phyloP scores from a whole-genome alignment of 768 basidiomycete species.

The Xerocomellus dryophilus region DNA sequence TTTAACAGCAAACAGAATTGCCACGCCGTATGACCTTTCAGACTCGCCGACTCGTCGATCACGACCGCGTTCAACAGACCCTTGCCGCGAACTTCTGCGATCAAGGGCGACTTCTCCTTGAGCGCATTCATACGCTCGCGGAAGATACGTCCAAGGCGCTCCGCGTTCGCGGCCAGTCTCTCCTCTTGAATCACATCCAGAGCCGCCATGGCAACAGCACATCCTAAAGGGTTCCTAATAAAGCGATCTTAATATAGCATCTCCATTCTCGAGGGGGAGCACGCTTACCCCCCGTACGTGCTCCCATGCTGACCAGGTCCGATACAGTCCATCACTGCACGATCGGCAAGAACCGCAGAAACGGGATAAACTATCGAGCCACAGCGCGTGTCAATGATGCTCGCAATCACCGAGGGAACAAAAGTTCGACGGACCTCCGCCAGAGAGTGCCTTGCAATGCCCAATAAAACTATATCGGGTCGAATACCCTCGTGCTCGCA shows the following conservation, averaged over 20 bases:
- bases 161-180: conserved; percentile 76
- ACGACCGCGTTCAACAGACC: conserved; percentile 93
- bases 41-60: conserved; percentile 79
- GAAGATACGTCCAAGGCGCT: conserved; percentile 77
- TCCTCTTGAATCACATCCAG: conserved; percentile 90
- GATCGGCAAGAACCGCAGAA: conserved; percentile 88
- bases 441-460: conserved; percentile 96
- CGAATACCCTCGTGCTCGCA: conserved; percentile 83
- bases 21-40: conserved; percentile 85
- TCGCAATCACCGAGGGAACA: neutral
- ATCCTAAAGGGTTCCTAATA: conserved; percentile 84
- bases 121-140: conserved; percentile 57
- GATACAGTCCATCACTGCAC: conserved; percentile 93
- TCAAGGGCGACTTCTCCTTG: conserved; percentile 54
- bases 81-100: conserved; percentile 77
- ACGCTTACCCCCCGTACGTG: conserved; percentile 83
- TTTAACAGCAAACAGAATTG: conserved; percentile 91
- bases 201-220: conserved; percentile 93
- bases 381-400: conserved; percentile 7
- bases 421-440: conserved; percentile 63
- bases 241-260: neutral
- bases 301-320: conserved; percentile 94
- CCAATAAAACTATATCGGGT: conserved; percentile 90
- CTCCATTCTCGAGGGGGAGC: neutral
- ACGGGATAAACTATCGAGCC: conserved; percentile 80